Conservation (phyloP, 306 rosid species). For the Acacia crassicarpa region DNA sequence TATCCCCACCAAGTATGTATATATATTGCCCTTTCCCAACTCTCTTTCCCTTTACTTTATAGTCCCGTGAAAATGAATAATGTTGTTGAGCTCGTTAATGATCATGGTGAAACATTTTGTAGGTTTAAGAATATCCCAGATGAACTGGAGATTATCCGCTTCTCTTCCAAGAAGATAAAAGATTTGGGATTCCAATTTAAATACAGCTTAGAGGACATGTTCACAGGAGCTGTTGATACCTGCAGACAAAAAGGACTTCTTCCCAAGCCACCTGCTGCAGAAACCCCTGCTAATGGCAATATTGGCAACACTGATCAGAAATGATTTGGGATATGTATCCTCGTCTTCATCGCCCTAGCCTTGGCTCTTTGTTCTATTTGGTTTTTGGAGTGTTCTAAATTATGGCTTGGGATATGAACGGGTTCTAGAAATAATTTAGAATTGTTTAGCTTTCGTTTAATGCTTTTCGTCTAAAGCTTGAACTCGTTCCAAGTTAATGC, state of each 20-base stretch:
- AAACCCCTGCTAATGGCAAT: slow-evolving; percentile 10
- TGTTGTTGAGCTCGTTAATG: background rate
- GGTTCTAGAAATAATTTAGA: background rate
- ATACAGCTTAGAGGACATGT: slow-evolving; percentile 75
- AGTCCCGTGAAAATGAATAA: background rate
- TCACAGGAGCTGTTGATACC: slow-evolving; percentile 53
- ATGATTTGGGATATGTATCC: background rate
- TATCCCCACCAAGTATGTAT: slow-evolving; percentile 51
- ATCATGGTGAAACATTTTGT: background rate
- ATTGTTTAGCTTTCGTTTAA: background rate
- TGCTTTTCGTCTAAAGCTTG: background rate
- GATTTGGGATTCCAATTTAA: slow-evolving; percentile 69
- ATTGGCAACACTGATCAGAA: slow-evolving; percentile 8
- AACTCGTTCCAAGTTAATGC: background rate
- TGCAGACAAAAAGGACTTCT: slow-evolving; percentile 59
- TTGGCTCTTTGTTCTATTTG: background rate
- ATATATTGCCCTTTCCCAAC: background rate
- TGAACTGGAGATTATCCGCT: slow-evolving; percentile 44
- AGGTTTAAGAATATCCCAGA: slow-evolving; percentile 71
- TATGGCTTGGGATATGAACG: background rate
- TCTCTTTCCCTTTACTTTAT: no score
- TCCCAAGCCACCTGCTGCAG: slow-evolving; percentile 26
- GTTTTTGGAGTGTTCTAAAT: background rate
- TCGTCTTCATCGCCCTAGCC: background rate
- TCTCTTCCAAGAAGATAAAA: slow-evolving; percentile 63